Evolutionary conservation across 2,329 filamentous ascomycete genomes (phyloP).

Genomic region (Dactylellina haptotyla): DNA sequence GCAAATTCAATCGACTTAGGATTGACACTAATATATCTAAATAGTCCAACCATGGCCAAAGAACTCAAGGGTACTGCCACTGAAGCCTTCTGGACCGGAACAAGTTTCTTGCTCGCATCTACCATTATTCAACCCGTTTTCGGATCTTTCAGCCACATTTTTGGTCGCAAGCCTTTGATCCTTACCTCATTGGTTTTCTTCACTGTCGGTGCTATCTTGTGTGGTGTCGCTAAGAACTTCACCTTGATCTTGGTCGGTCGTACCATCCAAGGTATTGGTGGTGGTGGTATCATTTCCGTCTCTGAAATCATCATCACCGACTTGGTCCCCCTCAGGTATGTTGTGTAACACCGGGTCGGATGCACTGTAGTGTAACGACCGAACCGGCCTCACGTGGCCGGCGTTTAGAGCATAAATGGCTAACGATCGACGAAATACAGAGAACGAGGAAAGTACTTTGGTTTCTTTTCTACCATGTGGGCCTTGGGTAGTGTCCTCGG

Average conservation of each 20-base stretch:
- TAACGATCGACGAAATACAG: conserved; percentile 53
- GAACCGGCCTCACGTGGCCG: too few relatives aligned
- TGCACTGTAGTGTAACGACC: too few relatives aligned
- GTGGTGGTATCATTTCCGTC: conserved; percentile 66
- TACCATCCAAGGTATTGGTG: conserved; percentile 66
- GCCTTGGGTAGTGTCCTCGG: conserved; percentile 68
- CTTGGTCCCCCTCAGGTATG: conserved; percentile 63
- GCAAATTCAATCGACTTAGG: not conserved
- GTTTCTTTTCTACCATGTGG: conserved; percentile 65
- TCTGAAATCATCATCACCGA: conserved; percentile 65
- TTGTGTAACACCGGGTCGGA: conserved; percentile 56
- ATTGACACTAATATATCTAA: conserved; percentile 11
- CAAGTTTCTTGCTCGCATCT: conserved; percentile 74
- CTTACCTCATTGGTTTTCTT: conserved; percentile 61
- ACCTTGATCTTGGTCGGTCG: conserved; percentile 62
- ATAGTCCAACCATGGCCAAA: conserved; percentile 64
- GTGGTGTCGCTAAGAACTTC: conserved; percentile 61
- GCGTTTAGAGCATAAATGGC: conserved; percentile 57
- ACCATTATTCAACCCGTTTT: conserved; percentile 70
- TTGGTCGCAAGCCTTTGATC: conserved; percentile 61
- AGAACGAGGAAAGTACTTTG: conserved; percentile 63
- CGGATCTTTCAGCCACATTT: conserved; percentile 62
- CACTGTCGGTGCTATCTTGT: conserved; percentile 62
- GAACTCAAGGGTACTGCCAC: conserved; percentile 68
- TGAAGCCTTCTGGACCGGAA: conserved; percentile 77